phyloP scores from a whole-genome alignment of 1,139 yeast species.

The Fermentozyma sake region DNA sequence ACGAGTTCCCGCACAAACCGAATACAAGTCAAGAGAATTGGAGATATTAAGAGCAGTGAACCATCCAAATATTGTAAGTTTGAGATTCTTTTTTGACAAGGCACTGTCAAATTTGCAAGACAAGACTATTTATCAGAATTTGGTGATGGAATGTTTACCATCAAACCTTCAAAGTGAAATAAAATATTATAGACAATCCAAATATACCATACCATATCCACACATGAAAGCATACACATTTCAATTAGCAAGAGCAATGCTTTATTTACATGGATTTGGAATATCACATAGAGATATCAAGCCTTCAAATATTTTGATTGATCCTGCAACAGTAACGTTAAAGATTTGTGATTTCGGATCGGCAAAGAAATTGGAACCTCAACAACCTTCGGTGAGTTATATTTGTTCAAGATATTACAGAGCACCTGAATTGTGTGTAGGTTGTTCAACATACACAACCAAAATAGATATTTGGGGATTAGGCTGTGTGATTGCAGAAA shows the following conservation, averaged over 20 bases:
- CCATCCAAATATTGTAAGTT: conserved; percentile 72
- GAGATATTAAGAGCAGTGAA: conserved; percentile 68
- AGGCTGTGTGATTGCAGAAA: conserved; percentile 82
- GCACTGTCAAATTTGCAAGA: conserved; percentile 49
- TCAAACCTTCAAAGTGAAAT: conserved; percentile 72
- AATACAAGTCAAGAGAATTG: conserved; percentile 74
- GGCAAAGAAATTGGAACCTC: conserved; percentile 70
- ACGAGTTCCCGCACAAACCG: conserved; percentile 81
- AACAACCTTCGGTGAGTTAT: conserved; percentile 72
- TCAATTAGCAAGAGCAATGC: conserved; percentile 78
- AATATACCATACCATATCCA: conserved; percentile 62
- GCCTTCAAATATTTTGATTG: conserved; percentile 73
- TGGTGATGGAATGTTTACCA: conserved; percentile 85
- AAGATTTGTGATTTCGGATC: conserved; percentile 83
- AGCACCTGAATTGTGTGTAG: conserved; percentile 80
- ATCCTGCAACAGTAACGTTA: conserved; percentile 59
- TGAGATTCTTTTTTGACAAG: conserved; percentile 65
- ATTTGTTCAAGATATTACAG: conserved; percentile 78
- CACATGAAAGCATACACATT: conserved; percentile 77
- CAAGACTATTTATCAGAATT: conserved; percentile 65
- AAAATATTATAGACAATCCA: conserved; percentile 60
- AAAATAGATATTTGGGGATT: conserved; percentile 84
- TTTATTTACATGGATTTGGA: conserved; percentile 73
- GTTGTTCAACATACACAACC: conserved; percentile 70
- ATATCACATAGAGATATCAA: conserved; percentile 80